Percentiles rank a stretch among this genome's conserved stretches.
Evolutionary conservation across 306 rosid genomes (phyloP).

Genomic region (Carpinus viminea): DNA sequence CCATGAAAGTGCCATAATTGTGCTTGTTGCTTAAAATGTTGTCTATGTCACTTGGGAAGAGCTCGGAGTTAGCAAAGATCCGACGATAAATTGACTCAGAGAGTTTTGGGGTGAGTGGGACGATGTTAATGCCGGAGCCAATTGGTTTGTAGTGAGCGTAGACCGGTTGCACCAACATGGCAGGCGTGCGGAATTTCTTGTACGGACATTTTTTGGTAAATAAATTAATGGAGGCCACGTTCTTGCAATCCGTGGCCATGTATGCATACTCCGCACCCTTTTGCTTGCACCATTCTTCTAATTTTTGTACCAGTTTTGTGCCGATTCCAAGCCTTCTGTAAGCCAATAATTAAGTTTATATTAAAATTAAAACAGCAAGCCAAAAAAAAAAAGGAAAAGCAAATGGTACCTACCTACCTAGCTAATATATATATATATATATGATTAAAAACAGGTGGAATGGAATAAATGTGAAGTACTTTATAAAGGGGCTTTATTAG

Average conservation of each 20-base stretch:
- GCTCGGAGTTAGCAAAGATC: slow-evolving; percentile 60
- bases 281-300: slow-evolving; percentile 86
- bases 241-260: slow-evolving; percentile 88
- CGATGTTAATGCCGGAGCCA: slow-evolving; percentile 35
- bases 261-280: slow-evolving; percentile 75
- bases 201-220: slow-evolving; percentile 73
- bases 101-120: slow-evolving; percentile 41
- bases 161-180: slow-evolving; percentile 83
- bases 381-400: not conserved
- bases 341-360: not conserved
- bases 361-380: no score
- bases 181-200: slow-evolving; percentile 69
- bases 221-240: slow-evolving; percentile 77
- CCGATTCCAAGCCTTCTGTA: slow-evolving; percentile 91
- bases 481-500: not conserved
- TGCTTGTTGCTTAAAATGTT: slow-evolving; percentile 60
- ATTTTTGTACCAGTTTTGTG: slow-evolving; percentile 55
- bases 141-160: slow-evolving; percentile 78
- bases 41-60: slow-evolving; percentile 69
- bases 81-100: slow-evolving; percentile 50
- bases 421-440: not conserved
- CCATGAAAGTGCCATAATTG: slow-evolving; percentile 86
- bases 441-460: not conserved
- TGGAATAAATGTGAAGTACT: slow-evolving; percentile 4
- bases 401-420: no score